phyloP scores from a whole-genome alignment of 2,329 filamentous ascomycete genomes.

The Xylaria sp. region DNA sequence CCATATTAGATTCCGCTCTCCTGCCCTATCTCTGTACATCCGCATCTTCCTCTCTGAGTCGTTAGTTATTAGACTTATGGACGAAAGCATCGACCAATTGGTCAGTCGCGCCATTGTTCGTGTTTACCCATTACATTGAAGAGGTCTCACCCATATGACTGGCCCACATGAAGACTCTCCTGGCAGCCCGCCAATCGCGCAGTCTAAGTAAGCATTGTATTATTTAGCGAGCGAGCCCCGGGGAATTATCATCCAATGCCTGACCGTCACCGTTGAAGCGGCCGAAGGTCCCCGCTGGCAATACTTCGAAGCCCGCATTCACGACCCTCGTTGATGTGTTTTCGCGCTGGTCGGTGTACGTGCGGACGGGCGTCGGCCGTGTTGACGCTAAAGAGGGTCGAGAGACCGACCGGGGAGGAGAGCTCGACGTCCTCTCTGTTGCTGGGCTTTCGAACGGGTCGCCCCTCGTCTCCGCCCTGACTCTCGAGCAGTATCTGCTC shows the following conservation, averaged over 20 bases:
- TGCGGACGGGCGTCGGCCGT: slow-evolving; percentile 44
- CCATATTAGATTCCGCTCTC: slow-evolving; percentile 6
- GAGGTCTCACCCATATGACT: no score
- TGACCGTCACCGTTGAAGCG: slow-evolving; percentile 37
- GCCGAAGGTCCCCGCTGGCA: slow-evolving; percentile 48
- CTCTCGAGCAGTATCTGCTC: slow-evolving; percentile 37
- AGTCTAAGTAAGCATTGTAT: neutral
- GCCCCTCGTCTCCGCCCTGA: slow-evolving; percentile 37
- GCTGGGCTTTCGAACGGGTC: slow-evolving; percentile 25
- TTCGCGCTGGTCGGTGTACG: slow-evolving; percentile 40
- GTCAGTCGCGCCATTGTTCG: neutral
- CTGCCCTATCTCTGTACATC: slow-evolving; percentile 18
- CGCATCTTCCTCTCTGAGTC: neutral
- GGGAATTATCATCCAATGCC: slow-evolving; percentile 5
- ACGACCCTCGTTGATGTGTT: slow-evolving; percentile 45
- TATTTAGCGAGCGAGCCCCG: slow-evolving; percentile 24
- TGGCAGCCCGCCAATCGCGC: neutral
- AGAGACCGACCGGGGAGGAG: slow-evolving; percentile 15
- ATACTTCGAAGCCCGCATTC: slow-evolving; percentile 48
- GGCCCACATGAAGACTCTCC: neutral
- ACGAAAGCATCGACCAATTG: neutral
- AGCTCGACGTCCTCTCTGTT: slow-evolving; percentile 18
- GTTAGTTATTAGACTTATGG: neutral
- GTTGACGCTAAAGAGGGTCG: slow-evolving; percentile 35
- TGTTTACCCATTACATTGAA: slow-evolving; percentile 15